Base-by-base conservation (phyloP, 1,284 basidiomycete genomes). In the Ceratobasidium sp. region DNA sequence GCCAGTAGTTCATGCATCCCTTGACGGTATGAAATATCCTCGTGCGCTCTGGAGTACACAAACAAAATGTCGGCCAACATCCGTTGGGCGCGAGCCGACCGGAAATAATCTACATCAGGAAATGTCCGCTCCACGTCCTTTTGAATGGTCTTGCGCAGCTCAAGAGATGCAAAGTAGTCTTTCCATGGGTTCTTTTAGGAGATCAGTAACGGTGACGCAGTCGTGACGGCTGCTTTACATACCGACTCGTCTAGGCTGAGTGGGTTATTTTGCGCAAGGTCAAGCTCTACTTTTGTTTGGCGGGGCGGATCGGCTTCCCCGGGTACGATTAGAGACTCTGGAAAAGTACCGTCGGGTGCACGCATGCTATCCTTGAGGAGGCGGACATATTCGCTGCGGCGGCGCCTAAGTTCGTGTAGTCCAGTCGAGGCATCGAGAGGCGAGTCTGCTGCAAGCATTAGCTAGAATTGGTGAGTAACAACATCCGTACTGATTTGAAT, bases 81-180 rank as follows among this genome's bases (percentile, higher is more conserved):
- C n/a, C 82, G 80, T 75, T 93, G 91, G 1, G 94, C 86, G 21
- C 86, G 82, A 25, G 83, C 76, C 21, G 87, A 82, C 27, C 89
- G 86, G 77, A 97, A 98, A 79, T 95, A 97, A 1, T 82, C 82
- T 60, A 95, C 87, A 71, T 97, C 95, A 8, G 95, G 95, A 76
- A 96, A 97, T 85, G 95, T 97, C 74, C 95, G 83, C 74, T 95
- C 91, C 0, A 98, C 95, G 76, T 98, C 95, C 77, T 95, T 92
- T 23, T 86, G 79, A 64, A 98, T 96, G 2, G 86, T 90, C 75
- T 89, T 93, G 19, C 93, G 83, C 36, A 96, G 80, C 62, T 97
- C 95, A 25, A 94, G 82, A 39, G 91, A 85, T 16, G 86, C 82
- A 76, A 97, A 98, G 91, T 93, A 97, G 50, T 88, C 85, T 73